Evolutionary conservation across 305 asterid species (phyloP).

Genomic region (Coffea humblotiana): DNA sequence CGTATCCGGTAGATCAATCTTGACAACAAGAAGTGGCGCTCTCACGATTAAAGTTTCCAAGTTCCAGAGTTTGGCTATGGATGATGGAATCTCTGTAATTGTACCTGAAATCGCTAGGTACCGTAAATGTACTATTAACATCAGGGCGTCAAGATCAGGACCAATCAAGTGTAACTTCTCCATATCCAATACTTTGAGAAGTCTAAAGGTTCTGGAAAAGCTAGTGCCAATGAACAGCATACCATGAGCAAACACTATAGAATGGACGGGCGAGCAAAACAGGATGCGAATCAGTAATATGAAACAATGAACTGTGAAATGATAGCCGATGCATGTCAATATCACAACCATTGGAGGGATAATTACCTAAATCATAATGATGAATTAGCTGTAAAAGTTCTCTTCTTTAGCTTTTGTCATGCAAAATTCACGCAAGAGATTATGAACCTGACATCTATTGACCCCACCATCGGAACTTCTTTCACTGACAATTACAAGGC

Average conservation of each 20-base stretch:
- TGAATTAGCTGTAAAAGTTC: too few species aligned
- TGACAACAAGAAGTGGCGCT: too few species aligned
- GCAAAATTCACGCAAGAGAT: slow-evolving; percentile 9
- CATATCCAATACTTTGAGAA: slow-evolving; percentile 9
- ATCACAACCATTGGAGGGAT: too few species aligned
- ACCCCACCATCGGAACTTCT: slow-evolving; percentile 7
- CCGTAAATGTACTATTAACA: background rate
- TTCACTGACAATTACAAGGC: background rate
- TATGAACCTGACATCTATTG: slow-evolving; percentile 6
- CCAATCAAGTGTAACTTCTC: background rate
- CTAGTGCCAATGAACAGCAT: too few species aligned
- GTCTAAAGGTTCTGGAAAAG: background rate
- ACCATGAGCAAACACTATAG: too few species aligned
- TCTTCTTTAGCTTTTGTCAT: too few species aligned
- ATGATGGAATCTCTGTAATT: background rate
- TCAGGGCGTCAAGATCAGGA: background rate
- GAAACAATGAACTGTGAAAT: background rate
- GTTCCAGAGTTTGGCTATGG: background rate
- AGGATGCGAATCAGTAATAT: too few species aligned
- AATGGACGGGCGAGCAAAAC: too few species aligned
- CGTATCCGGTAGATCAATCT: slow-evolving; percentile 4
- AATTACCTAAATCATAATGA: too few species aligned
- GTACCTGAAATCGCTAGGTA: background rate
- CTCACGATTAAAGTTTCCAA: background rate
- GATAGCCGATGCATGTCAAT: too few species aligned